Conservation (phyloP, 441 rosid genomes). For the Mallotus japonicus region DNA sequence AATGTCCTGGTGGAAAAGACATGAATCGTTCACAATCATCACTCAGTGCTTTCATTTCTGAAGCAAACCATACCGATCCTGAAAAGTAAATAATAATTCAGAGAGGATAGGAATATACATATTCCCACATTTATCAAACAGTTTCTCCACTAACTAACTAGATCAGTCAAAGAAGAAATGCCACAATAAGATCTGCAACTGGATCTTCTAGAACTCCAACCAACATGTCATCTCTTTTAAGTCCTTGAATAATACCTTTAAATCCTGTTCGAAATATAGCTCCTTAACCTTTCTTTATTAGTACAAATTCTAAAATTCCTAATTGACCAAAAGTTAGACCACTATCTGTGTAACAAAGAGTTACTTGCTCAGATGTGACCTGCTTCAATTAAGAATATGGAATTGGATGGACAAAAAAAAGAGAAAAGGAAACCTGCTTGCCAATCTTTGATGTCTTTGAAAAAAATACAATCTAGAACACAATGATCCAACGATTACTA, state of each 20-base stretch:
- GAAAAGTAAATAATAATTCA: constrained; percentile 29
- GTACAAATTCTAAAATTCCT: not conserved
- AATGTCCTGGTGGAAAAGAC: constrained; percentile 82
- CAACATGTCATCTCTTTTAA: not conserved
- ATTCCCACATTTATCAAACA: not conserved
- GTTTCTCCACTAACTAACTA: constrained; percentile 2
- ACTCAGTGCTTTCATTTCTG: constrained; percentile 97
- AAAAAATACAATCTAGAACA: constrained; percentile 3
- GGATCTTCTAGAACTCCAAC: not conserved
- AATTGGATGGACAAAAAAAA: too few species aligned
- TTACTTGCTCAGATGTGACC: not conserved
- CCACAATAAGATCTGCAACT: not conserved
- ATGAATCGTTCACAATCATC: constrained; percentile 95
- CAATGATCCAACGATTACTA: not conserved
- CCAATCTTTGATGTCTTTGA: not conserved
- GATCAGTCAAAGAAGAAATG: not conserved
- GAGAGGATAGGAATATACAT: constrained; percentile 11
- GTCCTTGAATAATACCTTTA: not conserved
- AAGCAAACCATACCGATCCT: constrained; percentile 97
- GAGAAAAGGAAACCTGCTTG: not conserved
- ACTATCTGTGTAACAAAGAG: too few species aligned
- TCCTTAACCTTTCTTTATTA: too few species aligned
- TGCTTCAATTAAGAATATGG: not conserved
- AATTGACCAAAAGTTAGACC: not conserved
- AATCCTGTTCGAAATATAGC: not conserved